Evolutionary conservation across 2,329 filamentous ascomycete species (phyloP).

Genomic region (Xylariaceae sp.): DNA sequence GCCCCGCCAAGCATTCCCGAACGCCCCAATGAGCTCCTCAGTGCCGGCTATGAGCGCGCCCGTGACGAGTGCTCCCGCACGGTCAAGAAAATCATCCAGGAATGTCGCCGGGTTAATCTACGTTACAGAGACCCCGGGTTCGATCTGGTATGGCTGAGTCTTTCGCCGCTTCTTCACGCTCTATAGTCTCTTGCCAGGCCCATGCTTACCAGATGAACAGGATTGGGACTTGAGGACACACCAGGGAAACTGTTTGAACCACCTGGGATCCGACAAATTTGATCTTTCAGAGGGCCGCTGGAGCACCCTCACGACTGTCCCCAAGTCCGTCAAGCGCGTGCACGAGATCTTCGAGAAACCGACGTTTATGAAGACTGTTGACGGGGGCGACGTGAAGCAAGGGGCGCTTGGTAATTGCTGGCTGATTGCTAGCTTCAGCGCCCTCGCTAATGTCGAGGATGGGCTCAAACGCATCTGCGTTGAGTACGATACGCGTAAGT

Average conservation of each 20-base stretch:
- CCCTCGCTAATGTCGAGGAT: constrained; percentile 64
- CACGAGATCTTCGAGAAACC: constrained; percentile 71
- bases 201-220: constrained; percentile 26
- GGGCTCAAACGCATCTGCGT: constrained; percentile 70
- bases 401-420: constrained; percentile 75
- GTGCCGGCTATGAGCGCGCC: constrained; percentile 55
- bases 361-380: constrained; percentile 57
- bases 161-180: constrained; percentile 14
- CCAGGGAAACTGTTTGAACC: constrained; percentile 48
- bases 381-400: constrained; percentile 69
- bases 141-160: constrained; percentile 45
- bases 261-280: constrained; percentile 43
- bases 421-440: constrained; percentile 72
- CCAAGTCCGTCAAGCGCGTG: constrained; percentile 67
- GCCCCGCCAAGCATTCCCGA: constrained; percentile 41
- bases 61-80: constrained; percentile 55
- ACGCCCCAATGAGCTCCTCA: constrained; percentile 52
- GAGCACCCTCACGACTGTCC: constrained; percentile 43
- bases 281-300: constrained; percentile 37
- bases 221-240: constrained; percentile 64
- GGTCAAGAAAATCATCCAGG: constrained; percentile 53
- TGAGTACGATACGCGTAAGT: constrained; percentile 55
- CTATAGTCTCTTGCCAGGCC: too few relatives aligned
- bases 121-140: constrained; percentile 65
- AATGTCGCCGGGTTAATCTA: constrained; percentile 68